Evolutionary conservation across 306 rosid genomes (phyloP), one percentile per base, ranked within the genome.

Genomic region (Morella rubra): DNA sequence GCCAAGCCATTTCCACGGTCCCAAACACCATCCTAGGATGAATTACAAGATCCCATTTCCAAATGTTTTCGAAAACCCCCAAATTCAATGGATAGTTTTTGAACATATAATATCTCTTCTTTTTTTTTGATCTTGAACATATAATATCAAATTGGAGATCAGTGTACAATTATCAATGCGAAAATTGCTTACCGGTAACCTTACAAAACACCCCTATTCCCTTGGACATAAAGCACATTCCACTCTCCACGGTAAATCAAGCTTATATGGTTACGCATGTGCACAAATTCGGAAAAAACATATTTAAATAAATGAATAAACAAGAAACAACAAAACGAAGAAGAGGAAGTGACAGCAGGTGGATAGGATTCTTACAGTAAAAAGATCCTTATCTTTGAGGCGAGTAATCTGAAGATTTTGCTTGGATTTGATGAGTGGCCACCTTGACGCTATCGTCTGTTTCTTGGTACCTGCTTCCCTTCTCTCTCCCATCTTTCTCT

Each of bases 341-440:
- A 22, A 20, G 27, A 5, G 40, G 65, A 71, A 58, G 40, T 46
- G 80, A 78, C 10, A 64, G 42, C 3, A 2, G 6, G 77, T n/a
- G 55, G 80, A 53, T 65, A 40, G 64, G 42, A 79, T 64, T 73
- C 84, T 60, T 76, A 95, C 99, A 71, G 93, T 86, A 73, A 92
- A 92, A 6, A 95, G 99, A 88, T 95, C 86, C 58, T 69, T 44
- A n/a, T 89, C 89, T 73, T 89, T 90, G 66, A 95, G 74, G 27
- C 58, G 89, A 44, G 67, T 82, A 47, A 86, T 84, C 55, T 82
- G 92, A 20, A 92, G 89, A 84, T 89, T 83, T 47, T 76, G 80
- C 76, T 95, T 95, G 51, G 97, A 88, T 82, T 90, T 90, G 84
- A 95, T 81, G 61, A 67, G 5, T 3, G 98, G 98, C 97, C 97